These are phyloP conservation scores for Pulchroboletus neoregius DNA, from an alignment of 1,284 basidiomycete genomes.

Conservation along the genomic window DNA sequence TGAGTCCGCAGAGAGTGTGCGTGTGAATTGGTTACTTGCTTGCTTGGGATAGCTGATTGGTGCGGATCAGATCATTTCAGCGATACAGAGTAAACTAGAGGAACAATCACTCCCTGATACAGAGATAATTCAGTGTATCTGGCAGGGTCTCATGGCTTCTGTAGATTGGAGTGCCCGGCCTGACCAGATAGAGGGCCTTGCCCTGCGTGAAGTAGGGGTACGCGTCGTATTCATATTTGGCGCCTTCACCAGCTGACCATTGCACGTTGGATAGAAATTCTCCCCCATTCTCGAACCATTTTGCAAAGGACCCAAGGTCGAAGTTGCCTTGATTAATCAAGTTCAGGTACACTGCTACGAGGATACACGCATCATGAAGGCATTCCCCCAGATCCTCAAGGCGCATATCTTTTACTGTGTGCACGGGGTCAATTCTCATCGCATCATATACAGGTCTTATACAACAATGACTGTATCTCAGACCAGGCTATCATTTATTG, in stretches of 20 bases:
- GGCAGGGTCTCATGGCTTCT: conserved; percentile 84
- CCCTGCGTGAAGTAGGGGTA: conserved; percentile 80
- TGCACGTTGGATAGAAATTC: conserved; percentile 55
- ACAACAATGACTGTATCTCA: conserved; percentile 92
- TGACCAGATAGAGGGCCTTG: conserved; percentile 85
- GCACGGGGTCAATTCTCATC: conserved; percentile 1
- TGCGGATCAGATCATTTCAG: conserved; percentile 60
- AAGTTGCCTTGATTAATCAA: conserved; percentile 89
- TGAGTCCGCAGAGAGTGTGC: conserved; percentile 61
- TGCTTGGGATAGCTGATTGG: conserved; percentile 12
- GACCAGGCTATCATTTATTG: conserved; percentile 97
- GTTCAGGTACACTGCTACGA: conserved; percentile 95
- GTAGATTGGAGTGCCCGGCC: conserved; percentile 85
- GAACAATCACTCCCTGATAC: conserved; percentile 71
- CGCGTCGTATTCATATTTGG: conserved; percentile 22
- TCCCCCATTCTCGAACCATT: conserved; percentile 86
- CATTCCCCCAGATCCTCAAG: conserved; percentile 92
- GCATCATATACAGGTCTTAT: conserved; percentile 62
- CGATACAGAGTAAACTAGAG: conserved; percentile 67
- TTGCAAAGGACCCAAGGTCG: conserved; percentile 79
- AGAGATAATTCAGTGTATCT: conserved; percentile 86
- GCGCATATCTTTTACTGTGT: conserved; percentile 35
- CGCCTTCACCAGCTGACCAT: conserved; percentile 3
- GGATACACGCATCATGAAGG: conserved; percentile 89
- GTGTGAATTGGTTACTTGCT: conserved; percentile 23